Conservation (phyloP, 2,329 filamentous ascomycete genomes). For the Ceratocystis variospora region DNA sequence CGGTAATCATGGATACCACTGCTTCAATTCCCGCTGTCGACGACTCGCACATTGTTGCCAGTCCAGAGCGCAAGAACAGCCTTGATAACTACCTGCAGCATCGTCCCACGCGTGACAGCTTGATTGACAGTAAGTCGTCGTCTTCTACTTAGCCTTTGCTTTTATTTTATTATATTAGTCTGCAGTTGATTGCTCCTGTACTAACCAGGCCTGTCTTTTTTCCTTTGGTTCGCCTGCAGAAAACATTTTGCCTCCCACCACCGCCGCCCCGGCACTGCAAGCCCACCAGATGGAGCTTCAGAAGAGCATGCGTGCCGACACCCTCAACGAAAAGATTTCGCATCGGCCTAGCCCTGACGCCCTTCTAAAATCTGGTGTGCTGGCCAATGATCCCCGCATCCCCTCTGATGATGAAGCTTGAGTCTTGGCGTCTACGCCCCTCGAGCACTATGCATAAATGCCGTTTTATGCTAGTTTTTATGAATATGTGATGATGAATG, state of each 20-base stretch:
- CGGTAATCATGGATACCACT: neutral
- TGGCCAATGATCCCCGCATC: slow-evolving; percentile 53
- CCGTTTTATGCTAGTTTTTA: neutral
- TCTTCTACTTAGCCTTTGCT: neutral
- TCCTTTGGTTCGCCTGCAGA: slow-evolving; percentile 33
- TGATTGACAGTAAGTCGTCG: slow-evolving; percentile 43
- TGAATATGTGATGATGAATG: neutral
- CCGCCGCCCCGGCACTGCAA: slow-evolving; percentile 62
- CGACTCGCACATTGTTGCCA: slow-evolving; percentile 43
- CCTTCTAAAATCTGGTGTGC: slow-evolving; percentile 64
- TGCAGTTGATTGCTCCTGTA: neutral
- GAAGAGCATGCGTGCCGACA: slow-evolving; percentile 76
- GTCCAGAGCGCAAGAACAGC: slow-evolving; percentile 48
- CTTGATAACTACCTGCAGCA: slow-evolving; percentile 59
- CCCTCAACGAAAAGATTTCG: slow-evolving; percentile 73
- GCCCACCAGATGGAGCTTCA: slow-evolving; percentile 74
- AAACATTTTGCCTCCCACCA: slow-evolving; percentile 74
- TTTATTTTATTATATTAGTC: neutral
- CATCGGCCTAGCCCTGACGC: slow-evolving; percentile 62
- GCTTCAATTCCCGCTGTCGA: slow-evolving; percentile 31
- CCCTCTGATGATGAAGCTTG: slow-evolving; percentile 27
- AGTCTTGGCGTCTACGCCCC: neutral
- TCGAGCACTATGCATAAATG: neutral
- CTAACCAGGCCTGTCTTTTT: neutral
- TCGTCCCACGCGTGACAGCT: slow-evolving; percentile 59